Conservation (phyloP, 257 asterid genomes). For the Cynanchum wilfordii region DNA sequence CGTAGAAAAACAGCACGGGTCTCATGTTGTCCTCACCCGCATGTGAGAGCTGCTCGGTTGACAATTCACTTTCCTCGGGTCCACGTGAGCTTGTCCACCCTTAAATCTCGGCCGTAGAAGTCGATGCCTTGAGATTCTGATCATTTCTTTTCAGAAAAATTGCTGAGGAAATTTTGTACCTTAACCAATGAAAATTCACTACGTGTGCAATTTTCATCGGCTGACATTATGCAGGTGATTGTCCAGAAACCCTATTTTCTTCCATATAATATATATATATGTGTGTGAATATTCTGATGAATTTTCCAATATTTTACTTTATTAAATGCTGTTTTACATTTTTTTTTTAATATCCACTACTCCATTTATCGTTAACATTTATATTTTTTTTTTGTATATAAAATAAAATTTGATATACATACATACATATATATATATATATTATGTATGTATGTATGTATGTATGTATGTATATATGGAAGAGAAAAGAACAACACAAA, state of each 20-base stretch:
- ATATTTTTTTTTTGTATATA: no score
- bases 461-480: background rate
- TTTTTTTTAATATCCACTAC: no score
- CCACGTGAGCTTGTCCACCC: background rate
- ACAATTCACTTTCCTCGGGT: background rate
- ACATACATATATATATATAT: no score
- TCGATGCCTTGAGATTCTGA: background rate
- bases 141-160: background rate
- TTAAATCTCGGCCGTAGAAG: background rate
- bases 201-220: background rate
- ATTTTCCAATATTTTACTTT: background rate
- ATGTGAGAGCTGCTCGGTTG: background rate
- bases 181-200: background rate
- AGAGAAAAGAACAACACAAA: background rate
- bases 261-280: background rate
- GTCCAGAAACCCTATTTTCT: constrained; percentile 2
- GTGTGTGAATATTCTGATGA: background rate
- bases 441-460: no score
- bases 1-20: background rate
- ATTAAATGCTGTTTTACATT: no score
- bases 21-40: constrained; percentile 12
- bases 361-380: no score
- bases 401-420: background rate
- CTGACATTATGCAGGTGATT: background rate
- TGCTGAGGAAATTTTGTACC: background rate